Conservation (phyloP, 305 asterid genomes). For the Vinca major region DNA sequence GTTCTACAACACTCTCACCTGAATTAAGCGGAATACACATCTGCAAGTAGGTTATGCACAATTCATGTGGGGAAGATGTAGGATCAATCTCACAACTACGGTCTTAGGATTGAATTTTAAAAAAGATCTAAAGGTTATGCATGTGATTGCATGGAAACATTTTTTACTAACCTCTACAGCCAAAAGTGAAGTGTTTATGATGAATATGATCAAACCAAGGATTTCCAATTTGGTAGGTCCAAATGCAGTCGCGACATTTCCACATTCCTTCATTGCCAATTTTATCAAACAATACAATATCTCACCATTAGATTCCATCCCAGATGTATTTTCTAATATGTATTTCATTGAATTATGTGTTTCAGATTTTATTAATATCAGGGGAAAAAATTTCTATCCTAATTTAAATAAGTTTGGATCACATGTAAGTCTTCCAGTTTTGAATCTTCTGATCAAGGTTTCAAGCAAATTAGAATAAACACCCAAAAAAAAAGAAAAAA, state of each 20-base stretch:
- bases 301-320: constrained; percentile 1
- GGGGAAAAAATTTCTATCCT: too few relatives aligned
- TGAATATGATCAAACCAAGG: constrained; percentile 25
- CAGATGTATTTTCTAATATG: too few relatives aligned
- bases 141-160: background rate
- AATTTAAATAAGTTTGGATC: background rate
- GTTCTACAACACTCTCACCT: too few relatives aligned
- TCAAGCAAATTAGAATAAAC: background rate
- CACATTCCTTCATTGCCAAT: constrained; percentile 34
- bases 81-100: too few relatives aligned
- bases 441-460: background rate
- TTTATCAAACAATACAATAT: constrained; percentile 9
- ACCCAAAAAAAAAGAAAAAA: background rate
- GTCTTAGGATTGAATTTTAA: too few relatives aligned
- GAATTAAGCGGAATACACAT: too few relatives aligned
- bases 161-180: constrained; percentile 29
- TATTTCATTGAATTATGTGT: background rate
- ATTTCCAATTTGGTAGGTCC: constrained; percentile 36
- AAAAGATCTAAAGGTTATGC: too few relatives aligned
- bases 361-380: background rate
- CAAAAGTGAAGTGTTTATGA: constrained; percentile 20
- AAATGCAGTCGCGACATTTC: constrained; percentile 45
- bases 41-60: too few relatives aligned
- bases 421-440: too few relatives aligned
- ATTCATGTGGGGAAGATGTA: too few relatives aligned